Evolutionary conservation across 176 grass and related monocot species (phyloP), one percentile per base, ranked within the genome.

Genomic region (Musa troglodytarum): DNA sequence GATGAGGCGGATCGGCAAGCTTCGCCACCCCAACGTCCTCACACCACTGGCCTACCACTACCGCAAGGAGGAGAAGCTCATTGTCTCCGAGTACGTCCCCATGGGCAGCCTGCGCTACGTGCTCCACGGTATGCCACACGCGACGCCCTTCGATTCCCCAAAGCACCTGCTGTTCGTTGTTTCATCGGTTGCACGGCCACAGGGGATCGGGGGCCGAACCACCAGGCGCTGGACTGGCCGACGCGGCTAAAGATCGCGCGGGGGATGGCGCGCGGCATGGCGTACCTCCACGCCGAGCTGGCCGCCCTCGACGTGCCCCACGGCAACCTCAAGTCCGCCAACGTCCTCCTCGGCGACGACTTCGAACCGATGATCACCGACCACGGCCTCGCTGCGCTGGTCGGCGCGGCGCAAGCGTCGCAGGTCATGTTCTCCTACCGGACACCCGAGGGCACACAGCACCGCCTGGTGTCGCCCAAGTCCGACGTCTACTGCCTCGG

Each of bases 401-500:
- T 92, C 65, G 83, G 89, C 80, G 0, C 56, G 11, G 21, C 84
- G 22, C 87, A 87, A 80, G 80, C 80, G 16, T 67, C 87, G 50
- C 70, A 82, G 14, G 74, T 83, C 74, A 89, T 93, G 87, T 85
- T 93, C 80, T 80, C 87, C 50, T 89, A 83, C 85, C 80, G 85
- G 62, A 79, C 87, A 25, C 87, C 90, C 2, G 90, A 93, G 82
- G 82, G 68, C 73, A 1, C 28, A 26, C 63, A 73, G 43, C 65
- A 49, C 54, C 80, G 68, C 49, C 43, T 16, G 15, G 84, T 87
- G 1, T 87, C 84, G 1, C 13, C 80, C 9, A 80, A 83, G 61
- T 93, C 90, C 9, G 90, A 93, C 77, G 90, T 93, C 65, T 93
- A 83, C 82, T 93, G 87, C 80, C 78, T 93, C 77, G 90, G 90